phyloP scores from a whole-genome alignment of 345 rosid genomes.

The Murraya koenigii region DNA sequence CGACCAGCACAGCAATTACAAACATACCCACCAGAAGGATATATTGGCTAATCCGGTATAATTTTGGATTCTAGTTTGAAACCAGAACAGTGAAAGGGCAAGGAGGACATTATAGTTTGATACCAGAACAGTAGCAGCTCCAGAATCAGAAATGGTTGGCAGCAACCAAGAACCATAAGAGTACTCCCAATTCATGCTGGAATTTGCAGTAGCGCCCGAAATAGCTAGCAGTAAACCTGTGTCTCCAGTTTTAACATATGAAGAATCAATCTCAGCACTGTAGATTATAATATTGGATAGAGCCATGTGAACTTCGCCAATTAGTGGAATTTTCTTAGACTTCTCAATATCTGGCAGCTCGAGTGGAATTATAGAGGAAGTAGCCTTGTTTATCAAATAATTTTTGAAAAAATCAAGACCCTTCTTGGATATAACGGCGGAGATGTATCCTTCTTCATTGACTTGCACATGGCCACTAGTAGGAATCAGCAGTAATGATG shows the following conservation, averaged over 20 bases:
- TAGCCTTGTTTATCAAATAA: constrained; percentile 45
- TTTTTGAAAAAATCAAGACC: constrained; percentile 70
- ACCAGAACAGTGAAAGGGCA: constrained; percentile 46
- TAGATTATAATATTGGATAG: constrained; percentile 50
- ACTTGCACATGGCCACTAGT: constrained; percentile 38
- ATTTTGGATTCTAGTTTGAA: neutral
- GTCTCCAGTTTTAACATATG: constrained; percentile 46
- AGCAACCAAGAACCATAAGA: constrained; percentile 50
- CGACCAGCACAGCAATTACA: too few species aligned
- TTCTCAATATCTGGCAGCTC: constrained; percentile 49
- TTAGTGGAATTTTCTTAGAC: constrained; percentile 49
- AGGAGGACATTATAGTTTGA: neutral
- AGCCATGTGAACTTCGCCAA: constrained; percentile 56
- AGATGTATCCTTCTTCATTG: constrained; percentile 42
- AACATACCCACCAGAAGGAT: neutral
- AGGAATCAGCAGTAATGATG: constrained; percentile 33
- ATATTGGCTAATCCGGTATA: neutral
- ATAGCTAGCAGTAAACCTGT: constrained; percentile 49
- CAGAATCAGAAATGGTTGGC: constrained; percentile 56
- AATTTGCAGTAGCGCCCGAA: constrained; percentile 57
- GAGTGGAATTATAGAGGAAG: constrained; percentile 62
- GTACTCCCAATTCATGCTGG: constrained; percentile 75
- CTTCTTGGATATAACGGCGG: constrained; percentile 40
- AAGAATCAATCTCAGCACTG: constrained; percentile 40
- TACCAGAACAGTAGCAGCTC: constrained; percentile 65